phyloP scores from a whole-genome alignment of 257 asterid genomes.

The Jacaranda mimosifolia region DNA sequence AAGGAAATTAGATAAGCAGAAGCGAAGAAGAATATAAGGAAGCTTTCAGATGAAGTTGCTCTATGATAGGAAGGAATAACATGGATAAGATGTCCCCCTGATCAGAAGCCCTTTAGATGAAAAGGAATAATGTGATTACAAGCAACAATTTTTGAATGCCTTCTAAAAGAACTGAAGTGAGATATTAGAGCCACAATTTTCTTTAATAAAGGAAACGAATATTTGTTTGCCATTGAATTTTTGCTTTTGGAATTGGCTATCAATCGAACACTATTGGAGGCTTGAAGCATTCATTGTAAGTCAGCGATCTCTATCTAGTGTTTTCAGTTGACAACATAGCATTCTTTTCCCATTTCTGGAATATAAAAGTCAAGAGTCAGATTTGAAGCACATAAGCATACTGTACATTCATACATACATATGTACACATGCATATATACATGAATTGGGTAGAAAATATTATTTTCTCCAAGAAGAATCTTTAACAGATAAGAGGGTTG shows the following conservation, averaged over 20 bases:
- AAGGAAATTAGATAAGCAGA: constrained; percentile 36
- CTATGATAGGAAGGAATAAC: constrained; percentile 52
- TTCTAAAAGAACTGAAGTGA: constrained; percentile 9
- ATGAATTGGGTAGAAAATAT: too few species aligned
- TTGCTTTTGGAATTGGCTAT: constrained; percentile 30
- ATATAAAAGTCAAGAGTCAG: background rate
- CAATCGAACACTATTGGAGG: constrained; percentile 24
- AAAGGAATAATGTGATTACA: constrained; percentile 42
- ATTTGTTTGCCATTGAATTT: constrained; percentile 29
- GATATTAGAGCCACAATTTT: constrained; percentile 24
- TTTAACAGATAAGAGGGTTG: background rate
- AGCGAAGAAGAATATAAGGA: constrained; percentile 43
- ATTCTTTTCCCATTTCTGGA: constrained; percentile 36
- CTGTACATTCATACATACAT: too few species aligned
- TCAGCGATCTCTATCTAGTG: constrained; percentile 4
- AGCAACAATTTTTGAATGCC: constrained; percentile 33
- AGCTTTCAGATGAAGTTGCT: constrained; percentile 54
- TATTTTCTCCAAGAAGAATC: background rate
- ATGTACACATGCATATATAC: too few species aligned
- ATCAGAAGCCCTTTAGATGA: constrained; percentile 45
- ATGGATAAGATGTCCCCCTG: constrained; percentile 50
- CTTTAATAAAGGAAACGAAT: constrained; percentile 30
- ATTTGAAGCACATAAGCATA: background rate
- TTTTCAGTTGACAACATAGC: constrained; percentile 6
- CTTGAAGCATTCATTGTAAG: constrained; percentile 15